These are phyloP conservation scores for Metschnikowia drakensbergensis DNA, from an alignment of 805 yeast species.

Conservation along the genomic window DNA sequence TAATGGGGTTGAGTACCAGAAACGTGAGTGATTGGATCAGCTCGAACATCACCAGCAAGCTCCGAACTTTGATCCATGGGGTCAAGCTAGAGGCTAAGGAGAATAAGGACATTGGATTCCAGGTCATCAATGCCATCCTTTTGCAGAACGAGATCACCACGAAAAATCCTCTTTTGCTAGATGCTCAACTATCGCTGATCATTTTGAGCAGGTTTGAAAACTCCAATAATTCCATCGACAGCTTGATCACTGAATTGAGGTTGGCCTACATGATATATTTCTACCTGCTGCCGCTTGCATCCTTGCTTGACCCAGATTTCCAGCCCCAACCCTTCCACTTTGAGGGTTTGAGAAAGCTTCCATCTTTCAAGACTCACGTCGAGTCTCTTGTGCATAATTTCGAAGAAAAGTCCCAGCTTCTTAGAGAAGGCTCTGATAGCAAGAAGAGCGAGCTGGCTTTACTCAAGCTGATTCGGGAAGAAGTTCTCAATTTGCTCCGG, in stretches of 20 bases:
- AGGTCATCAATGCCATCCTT: slow-evolving; percentile 32
- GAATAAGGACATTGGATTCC: slow-evolving; percentile 31
- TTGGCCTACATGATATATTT: slow-evolving; percentile 38
- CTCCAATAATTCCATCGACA: slow-evolving; percentile 40
- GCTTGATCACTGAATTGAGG: slow-evolving; percentile 35
- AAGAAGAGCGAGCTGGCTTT: background rate
- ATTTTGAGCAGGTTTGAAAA: slow-evolving; percentile 33
- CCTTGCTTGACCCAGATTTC: slow-evolving; percentile 17
- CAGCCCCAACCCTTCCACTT: slow-evolving; percentile 15
- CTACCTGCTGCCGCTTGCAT: slow-evolving; percentile 35
- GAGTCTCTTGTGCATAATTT: slow-evolving; percentile 21
- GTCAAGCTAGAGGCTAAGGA: slow-evolving; percentile 32
- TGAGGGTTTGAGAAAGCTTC: slow-evolving; percentile 29
- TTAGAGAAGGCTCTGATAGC: background rate
- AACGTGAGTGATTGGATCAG: slow-evolving; percentile 38
- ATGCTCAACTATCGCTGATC: slow-evolving; percentile 25
- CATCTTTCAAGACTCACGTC: slow-evolving; percentile 34
- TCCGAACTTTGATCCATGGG: slow-evolving; percentile 26
- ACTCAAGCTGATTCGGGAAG: slow-evolving; percentile 5
- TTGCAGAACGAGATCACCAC: slow-evolving; percentile 23
- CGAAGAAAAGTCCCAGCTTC: slow-evolving; percentile 2
- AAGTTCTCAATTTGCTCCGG: slow-evolving; percentile 13
- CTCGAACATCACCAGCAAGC: slow-evolving; percentile 28
- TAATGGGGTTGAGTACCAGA: slow-evolving; percentile 34
- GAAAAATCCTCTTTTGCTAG: slow-evolving; percentile 21